A percentile compares a stretch with the other conserved stretches of the same genome.
Conservation (phyloP, 2,329 filamentous ascomycete genomes). For the Cordyceps farinosa region DNA sequence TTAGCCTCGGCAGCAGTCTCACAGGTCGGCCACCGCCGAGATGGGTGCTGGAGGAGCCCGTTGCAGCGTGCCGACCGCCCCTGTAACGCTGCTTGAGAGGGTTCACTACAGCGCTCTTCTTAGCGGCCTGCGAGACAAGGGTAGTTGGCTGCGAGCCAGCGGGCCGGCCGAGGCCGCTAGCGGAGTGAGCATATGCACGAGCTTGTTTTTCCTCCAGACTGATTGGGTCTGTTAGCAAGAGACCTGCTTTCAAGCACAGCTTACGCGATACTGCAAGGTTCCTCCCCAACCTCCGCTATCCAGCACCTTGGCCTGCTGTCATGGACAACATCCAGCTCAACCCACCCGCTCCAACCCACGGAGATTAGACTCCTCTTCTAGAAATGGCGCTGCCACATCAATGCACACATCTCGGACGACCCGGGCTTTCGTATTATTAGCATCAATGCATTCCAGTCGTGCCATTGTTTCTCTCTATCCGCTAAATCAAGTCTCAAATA, state of each 20-base stretch:
- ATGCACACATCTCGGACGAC: not conserved
- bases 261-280: not conserved
- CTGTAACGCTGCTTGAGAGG: not conserved
- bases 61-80: not conserved
- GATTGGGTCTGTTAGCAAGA: slow-evolving; percentile 11
- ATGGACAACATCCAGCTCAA: not conserved
- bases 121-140: not conserved
- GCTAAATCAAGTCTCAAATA: not conserved
- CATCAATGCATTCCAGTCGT: slow-evolving; percentile 9
- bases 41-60: not conserved
- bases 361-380: slow-evolving; percentile 18
- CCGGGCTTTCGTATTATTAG: not conserved
- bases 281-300: slow-evolving; percentile 17
- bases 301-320: not conserved
- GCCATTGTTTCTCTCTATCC: not conserved
- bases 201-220: slow-evolving; percentile 1
- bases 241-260: not conserved
- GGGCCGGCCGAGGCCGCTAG: slow-evolving; percentile 22
- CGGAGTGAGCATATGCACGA: not conserved
- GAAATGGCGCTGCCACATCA: slow-evolving; percentile 15
- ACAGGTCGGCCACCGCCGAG: slow-evolving; percentile 4
- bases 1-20: slow-evolving; percentile 24
- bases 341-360: slow-evolving; percentile 5
- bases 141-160: not conserved
- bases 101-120: not conserved